Conservation (phyloP, 768 basidiomycete species). For the Kwoniella europaea region DNA sequence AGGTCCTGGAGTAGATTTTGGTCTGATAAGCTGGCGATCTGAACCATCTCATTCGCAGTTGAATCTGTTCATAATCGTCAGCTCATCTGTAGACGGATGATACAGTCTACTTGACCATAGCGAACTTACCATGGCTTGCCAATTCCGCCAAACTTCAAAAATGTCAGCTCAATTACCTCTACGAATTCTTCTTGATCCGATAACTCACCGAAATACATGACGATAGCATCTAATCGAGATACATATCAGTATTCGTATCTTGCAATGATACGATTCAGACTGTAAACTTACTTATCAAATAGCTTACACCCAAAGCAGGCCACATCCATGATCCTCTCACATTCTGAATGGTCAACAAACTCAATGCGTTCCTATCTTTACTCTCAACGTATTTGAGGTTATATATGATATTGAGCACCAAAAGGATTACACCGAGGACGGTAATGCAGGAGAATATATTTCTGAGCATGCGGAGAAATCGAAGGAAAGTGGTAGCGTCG, state of each 20-base stretch:
- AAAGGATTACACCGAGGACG: conserved; percentile 62
- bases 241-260: conserved; percentile 13
- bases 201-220: conserved; percentile 46
- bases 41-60: conserved; percentile 83
- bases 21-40: conserved; percentile 68
- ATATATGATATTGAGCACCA: conserved; percentile 83
- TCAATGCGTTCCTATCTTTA: conserved; percentile 60
- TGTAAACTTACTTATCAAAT: conserved; percentile 69
- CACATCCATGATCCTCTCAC: conserved; percentile 74
- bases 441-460: conserved; percentile 53
- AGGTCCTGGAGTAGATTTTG: conserved; percentile 90
- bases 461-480: conserved; percentile 85
- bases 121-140: conserved; percentile 63
- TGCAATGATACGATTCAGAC: not conserved
- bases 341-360: conserved; percentile 78
- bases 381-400: conserved; percentile 71
- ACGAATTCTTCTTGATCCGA: not conserved
- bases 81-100: not conserved
- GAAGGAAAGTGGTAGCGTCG: conserved; percentile 89
- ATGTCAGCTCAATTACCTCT: not conserved
- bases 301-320: conserved; percentile 81
- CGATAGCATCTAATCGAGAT: conserved; percentile 28
- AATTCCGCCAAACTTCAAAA: conserved; percentile 52
- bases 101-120: too few relatives aligned
- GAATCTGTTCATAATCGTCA: conserved; percentile 56